phyloP scores from a whole-genome alignment of 2,329 filamentous ascomycete genomes.

The Colletotrichum cereale region DNA sequence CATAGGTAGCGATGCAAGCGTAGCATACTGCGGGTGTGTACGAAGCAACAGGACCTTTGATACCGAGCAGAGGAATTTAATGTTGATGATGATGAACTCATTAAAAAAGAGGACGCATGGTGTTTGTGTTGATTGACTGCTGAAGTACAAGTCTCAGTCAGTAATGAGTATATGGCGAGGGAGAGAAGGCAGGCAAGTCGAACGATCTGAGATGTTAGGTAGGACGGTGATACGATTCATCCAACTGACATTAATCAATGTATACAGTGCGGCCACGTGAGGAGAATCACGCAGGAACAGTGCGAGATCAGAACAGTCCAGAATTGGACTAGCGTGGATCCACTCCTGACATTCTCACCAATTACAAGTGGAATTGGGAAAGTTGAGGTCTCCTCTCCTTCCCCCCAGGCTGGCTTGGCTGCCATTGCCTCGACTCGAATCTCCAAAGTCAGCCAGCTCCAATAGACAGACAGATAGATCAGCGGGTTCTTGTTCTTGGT shows the following conservation, averaged over 20 bases:
- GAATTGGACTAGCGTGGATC: accelerated
- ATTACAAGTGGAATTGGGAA: neutral
- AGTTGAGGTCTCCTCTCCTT: neutral
- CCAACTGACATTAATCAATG: too few species aligned
- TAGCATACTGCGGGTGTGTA: slow-evolving; percentile 7
- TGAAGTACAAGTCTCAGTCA: too few species aligned
- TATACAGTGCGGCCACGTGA: too few species aligned
- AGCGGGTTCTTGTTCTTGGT: too few species aligned
- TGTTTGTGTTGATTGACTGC: too few species aligned
- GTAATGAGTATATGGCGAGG: too few species aligned
- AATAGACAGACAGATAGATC: neutral
- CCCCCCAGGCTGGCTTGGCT: neutral
- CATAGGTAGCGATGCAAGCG: slow-evolving; percentile 18
- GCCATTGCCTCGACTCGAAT: neutral
- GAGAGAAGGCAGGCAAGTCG: too few species aligned
- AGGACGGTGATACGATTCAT: too few species aligned
- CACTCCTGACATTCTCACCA: neutral
- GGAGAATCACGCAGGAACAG: too few species aligned
- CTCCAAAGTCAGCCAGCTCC: neutral
- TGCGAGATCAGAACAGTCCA: neutral
- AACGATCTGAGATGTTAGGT: too few species aligned
- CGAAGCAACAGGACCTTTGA: neutral
- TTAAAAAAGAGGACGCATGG: neutral
- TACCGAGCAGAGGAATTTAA: neutral
- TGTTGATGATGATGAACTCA: slow-evolving; percentile 2